Evolutionary conservation across 371 early-diverging fungal genomes (phyloP).

Genomic region (Dinochytrium kinnereticum): DNA sequence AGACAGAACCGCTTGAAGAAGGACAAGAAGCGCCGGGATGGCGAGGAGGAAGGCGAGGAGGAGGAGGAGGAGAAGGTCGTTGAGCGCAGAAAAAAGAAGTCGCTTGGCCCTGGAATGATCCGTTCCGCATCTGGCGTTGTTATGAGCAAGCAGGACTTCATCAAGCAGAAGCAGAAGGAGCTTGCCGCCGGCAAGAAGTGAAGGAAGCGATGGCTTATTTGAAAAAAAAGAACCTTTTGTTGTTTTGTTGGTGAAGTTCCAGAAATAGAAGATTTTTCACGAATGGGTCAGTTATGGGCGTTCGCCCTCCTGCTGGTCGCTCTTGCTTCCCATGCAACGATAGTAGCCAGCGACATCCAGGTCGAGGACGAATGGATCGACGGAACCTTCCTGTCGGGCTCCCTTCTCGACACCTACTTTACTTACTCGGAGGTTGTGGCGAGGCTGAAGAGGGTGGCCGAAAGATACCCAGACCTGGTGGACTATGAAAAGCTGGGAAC

Average conservation of each 20-base stretch:
- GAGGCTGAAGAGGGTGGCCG: conserved; percentile 1
- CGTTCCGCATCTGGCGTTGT: conserved; percentile 27
- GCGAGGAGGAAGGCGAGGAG: conserved; percentile 18
- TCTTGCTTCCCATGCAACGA: background rate
- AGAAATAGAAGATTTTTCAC: background rate
- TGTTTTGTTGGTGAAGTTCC: background rate
- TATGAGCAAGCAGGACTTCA: conserved; percentile 34
- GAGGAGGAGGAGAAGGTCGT: conserved; percentile 27
- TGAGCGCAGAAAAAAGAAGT: conserved; percentile 24
- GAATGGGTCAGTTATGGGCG: too few species aligned
- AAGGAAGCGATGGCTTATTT: background rate
- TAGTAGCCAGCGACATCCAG: background rate
- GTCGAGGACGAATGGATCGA: background rate
- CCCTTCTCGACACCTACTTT: background rate
- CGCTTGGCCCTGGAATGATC: conserved; percentile 17
- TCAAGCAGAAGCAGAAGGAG: conserved; percentile 26
- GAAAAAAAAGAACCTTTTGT: background rate
- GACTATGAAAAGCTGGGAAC: conserved; percentile 2
- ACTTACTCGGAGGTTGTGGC: background rate
- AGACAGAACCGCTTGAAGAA: conserved; percentile 9
- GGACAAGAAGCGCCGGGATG: conserved; percentile 10
- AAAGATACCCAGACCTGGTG: background rate
- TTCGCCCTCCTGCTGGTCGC: too few species aligned
- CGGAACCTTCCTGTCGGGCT: background rate
- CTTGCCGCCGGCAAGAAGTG: background rate